phyloP scores from a whole-genome alignment of 345 rosid genomes.

The Psidium friedrichsthalianum region DNA sequence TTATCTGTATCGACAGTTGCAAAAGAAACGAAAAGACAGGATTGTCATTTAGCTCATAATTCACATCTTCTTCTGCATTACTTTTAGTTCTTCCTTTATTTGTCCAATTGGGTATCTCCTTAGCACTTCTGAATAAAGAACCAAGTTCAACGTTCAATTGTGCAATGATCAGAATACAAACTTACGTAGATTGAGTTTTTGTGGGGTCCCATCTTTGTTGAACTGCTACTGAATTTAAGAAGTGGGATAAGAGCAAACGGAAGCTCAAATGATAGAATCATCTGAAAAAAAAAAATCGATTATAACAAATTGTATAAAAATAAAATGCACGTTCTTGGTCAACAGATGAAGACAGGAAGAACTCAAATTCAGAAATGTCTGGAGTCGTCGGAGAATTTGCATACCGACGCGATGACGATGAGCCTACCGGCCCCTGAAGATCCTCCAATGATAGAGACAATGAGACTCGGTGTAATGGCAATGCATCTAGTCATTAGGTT shows the following conservation, averaged over 20 bases:
- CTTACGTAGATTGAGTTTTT: constrained; percentile 5
- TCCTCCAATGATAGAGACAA: constrained; percentile 12
- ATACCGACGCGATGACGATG: constrained; percentile 15
- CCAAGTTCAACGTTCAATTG: too few relatives aligned
- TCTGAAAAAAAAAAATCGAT: not conserved
- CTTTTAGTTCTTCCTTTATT: too few relatives aligned
- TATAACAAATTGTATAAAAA: not conserved
- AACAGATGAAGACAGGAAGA: not conserved
- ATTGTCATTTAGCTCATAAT: too few relatives aligned
- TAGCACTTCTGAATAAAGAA: too few relatives aligned
- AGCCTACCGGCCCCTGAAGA: constrained; percentile 9
- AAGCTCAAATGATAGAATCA: constrained; percentile 5
- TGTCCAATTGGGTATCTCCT: too few relatives aligned
- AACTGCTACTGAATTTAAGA: constrained; percentile 10
- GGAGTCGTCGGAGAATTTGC: not conserved
- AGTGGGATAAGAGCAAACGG: constrained; percentile 17
- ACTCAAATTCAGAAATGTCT: not conserved
- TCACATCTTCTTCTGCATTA: too few relatives aligned
- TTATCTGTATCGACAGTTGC: too few relatives aligned
- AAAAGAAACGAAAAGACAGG: too few relatives aligned
- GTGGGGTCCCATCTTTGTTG: constrained; percentile 12
- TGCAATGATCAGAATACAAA: too few relatives aligned
- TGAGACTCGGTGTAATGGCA: constrained; percentile 11
- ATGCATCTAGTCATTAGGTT: constrained; percentile 10
- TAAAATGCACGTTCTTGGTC: not conserved